Evolutionary conservation across 2,329 filamentous ascomycete species (phyloP), one percentile per base, ranked within the genome.

Genomic region (Teratosphaeriaceae sp.): DNA sequence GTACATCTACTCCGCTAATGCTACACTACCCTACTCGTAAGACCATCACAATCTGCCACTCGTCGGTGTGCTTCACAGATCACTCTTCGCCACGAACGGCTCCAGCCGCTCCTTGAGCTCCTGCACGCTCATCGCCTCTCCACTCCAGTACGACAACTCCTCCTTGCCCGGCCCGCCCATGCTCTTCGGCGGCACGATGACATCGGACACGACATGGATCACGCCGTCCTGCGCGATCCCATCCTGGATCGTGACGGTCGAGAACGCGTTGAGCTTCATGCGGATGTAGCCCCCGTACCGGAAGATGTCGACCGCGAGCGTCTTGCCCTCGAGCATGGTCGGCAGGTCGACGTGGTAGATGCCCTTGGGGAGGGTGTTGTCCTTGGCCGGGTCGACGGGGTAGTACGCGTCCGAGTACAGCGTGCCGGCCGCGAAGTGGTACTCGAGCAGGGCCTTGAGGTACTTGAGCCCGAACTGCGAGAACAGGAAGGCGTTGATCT

Each of bases 361-460:
- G 38, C 73, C 71, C 44, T 68, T 64, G 9, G 49, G 61, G 23
- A 67, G 53, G 2, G 55, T 55, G 11, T 55, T 57, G 31, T 62
- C 55, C 1, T 53, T 46, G 9, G 40, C 44, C 30, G 45, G 48
- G 9, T 50, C 40, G 7, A 66, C 57, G 38, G 74, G 73, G 67
- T 88, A 92, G 59, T 82, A 85, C 4, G 82, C 84, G 59, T 95
- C 89, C 5, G 83, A 86, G 71, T 95, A 96, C 0, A 94, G 68
- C 0, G 85, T 89, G 46, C 80, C 74, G 56, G 85, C 79, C 31
- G 80, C 83, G 38, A 89, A 74, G 57, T 90, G 85, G 60, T 94
- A 94, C 67, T 86, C 72, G 13, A 94, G 71, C 35, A 95, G 69
- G 0, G 86, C 86, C 51, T 77, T 79, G 15, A 96, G 75, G 60